These are phyloP conservation scores for Sporothrix protearum DNA, from an alignment of 2,329 filamentous ascomycete species.

Conservation along the genomic window DNA sequence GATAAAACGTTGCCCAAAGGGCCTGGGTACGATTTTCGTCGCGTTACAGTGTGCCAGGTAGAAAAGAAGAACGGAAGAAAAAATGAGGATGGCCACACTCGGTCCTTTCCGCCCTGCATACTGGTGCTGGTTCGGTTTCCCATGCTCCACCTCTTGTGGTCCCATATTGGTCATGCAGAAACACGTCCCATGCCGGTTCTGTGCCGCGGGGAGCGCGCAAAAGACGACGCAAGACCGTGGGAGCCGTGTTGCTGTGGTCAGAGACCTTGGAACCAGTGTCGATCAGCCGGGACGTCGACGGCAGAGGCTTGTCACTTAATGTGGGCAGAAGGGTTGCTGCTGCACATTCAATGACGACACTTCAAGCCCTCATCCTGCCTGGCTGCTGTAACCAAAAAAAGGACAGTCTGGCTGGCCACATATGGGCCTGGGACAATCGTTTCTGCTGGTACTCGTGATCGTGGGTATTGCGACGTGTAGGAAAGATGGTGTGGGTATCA, in stretches of 20 bases:
- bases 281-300: conserved; percentile 9
- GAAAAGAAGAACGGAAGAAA: too few relatives aligned
- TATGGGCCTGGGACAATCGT: background rate
- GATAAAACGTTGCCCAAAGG: background rate
- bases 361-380: background rate
- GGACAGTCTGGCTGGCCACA: background rate
- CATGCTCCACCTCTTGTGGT: background rate
- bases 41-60: background rate
- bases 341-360: conserved; percentile 16
- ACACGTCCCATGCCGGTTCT: background rate
- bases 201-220: conserved; percentile 12
- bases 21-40: background rate
- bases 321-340: background rate
- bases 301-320: background rate
- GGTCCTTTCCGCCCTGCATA: conserved; percentile 13
- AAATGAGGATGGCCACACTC: background rate
- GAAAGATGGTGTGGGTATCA: background rate
- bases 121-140: background rate
- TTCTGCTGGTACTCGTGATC: conserved; percentile 13
- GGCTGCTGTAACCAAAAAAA: background rate
- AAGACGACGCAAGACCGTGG: background rate
- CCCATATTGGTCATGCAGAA: background rate
- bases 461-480: background rate
- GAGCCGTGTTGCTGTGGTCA: background rate
- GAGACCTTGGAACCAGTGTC: background rate